Evolutionary conservation across 352 stramenopile genomes (phyloP).

Genomic region (Globisporangium sylvaticum): DNA sequence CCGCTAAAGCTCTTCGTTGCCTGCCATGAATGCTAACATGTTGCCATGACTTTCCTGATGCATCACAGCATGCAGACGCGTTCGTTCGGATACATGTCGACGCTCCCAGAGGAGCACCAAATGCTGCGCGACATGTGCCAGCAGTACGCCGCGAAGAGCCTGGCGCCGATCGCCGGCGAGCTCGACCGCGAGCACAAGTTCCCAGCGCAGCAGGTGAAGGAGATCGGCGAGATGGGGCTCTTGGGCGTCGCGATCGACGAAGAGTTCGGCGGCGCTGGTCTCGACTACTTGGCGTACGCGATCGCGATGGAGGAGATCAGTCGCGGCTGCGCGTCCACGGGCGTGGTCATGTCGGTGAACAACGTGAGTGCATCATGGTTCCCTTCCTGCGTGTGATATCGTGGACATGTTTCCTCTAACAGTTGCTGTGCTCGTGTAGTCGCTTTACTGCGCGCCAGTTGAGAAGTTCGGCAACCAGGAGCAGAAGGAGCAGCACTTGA

Average conservation of each 20-base stretch:
- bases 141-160: slow-evolving; percentile 94
- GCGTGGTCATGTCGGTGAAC: slow-evolving; percentile 96
- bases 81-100: slow-evolving; percentile 53
- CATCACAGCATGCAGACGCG: slow-evolving; percentile 25
- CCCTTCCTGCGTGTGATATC: not conserved
- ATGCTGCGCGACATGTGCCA: slow-evolving; percentile 96
- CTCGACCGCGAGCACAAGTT: slow-evolving; percentile 90
- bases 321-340: slow-evolving; percentile 92
- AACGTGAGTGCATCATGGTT: slow-evolving; percentile 32
- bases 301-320: slow-evolving; percentile 98
- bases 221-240: slow-evolving; percentile 91
- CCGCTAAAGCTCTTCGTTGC: not conserved
- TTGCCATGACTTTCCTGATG: not conserved
- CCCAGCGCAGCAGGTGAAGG: slow-evolving; percentile 75
- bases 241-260: slow-evolving; percentile 93
- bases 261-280: slow-evolving; percentile 87
- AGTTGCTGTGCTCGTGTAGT: slow-evolving; percentile 55
- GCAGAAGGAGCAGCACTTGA: slow-evolving; percentile 90
- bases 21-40: not conserved
- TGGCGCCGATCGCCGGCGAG: slow-evolving; percentile 86
- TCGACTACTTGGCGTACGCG: slow-evolving; percentile 96
- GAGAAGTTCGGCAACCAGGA: slow-evolving; percentile 91
- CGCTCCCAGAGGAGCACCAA: slow-evolving; percentile 92
- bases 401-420: not conserved
- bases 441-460: slow-evolving; percentile 93